These are phyloP conservation scores for Amphicarpaea edgeworthii DNA, from an alignment of 306 rosid genomes.

Conservation along the genomic window DNA sequence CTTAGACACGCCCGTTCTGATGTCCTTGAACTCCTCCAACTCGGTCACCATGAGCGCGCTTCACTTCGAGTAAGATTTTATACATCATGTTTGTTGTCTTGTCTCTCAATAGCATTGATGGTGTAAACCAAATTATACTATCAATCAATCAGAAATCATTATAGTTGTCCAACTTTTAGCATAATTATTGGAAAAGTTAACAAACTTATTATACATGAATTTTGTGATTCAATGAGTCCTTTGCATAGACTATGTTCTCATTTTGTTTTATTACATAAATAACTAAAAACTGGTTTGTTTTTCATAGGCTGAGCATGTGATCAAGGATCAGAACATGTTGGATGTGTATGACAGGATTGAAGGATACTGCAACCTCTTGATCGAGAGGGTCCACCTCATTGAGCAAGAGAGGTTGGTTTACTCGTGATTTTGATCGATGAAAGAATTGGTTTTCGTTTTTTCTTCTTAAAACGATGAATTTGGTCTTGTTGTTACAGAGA, in stretches of 20 bases:
- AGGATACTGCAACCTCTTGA: constrained; percentile 68
- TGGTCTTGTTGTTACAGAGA: constrained; percentile 51
- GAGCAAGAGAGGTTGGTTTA: constrained; percentile 73
- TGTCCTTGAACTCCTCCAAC: constrained; percentile 76
- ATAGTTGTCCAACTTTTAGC: no score
- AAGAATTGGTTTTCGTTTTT: not conserved
- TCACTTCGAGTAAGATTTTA: constrained; percentile 70
- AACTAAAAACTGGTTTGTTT: not conserved
- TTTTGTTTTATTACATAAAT: no score
- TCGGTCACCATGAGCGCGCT: constrained; percentile 78
- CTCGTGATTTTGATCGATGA: not conserved
- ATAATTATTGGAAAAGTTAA: no score
- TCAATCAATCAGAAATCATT: no score
- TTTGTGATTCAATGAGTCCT: no score
- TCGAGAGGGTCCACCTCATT: constrained; percentile 81
- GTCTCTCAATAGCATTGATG: not conserved
- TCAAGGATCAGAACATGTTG: constrained; percentile 83
- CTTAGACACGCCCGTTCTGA: constrained; percentile 70
- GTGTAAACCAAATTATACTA: no score
- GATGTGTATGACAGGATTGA: constrained; percentile 78
- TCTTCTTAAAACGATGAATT: not conserved
- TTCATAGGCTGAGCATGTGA: constrained; percentile 78
- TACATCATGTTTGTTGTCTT: not conserved
- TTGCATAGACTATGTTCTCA: no score
- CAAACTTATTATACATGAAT: no score